phyloP scores from a whole-genome alignment of 2,329 filamentous ascomycete species.

The Phaeosphaeriaceae sp. region DNA sequence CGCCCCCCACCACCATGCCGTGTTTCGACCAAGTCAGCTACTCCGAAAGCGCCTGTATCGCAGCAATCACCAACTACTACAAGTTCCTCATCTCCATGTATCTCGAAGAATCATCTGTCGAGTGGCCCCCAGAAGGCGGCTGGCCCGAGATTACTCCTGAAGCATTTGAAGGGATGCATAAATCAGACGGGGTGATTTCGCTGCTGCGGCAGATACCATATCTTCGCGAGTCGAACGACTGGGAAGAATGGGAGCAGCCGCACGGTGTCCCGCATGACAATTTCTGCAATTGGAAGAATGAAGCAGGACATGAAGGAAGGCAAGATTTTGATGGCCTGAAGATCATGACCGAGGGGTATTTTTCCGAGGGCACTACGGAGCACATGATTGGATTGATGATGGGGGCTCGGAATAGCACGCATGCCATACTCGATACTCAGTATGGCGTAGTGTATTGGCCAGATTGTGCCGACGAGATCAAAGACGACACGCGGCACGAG shows the following conservation, averaged over 20 bases:
- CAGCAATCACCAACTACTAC: conserved; percentile 14
- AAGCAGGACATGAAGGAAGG: not conserved
- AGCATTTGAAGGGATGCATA: conserved; percentile 8
- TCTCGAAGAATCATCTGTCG: conserved; percentile 8
- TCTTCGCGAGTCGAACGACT: not conserved
- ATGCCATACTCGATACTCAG: conserved; percentile 14
- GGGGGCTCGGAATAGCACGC: not conserved
- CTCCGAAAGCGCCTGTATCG: conserved; percentile 11
- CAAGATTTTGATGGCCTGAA: not conserved
- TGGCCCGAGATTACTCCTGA: conserved; percentile 12
- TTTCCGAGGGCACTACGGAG: conserved; percentile 5
- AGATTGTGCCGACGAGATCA: conserved; percentile 4
- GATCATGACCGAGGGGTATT: not conserved
- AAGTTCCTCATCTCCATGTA: conserved; percentile 20
- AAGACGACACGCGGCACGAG: not conserved
- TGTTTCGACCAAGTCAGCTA: conserved; percentile 1
- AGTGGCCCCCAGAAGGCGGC: conserved; percentile 14
- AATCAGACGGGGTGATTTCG: conserved; percentile 4
- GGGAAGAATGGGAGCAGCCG: not conserved
- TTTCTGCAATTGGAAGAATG: not conserved
- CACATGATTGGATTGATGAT: conserved; percentile 17
- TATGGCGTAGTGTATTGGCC: conserved; percentile 16
- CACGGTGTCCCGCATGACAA: not conserved
- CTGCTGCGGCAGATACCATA: conserved; percentile 21
- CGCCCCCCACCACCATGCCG: not conserved